A percentile compares a stretch with the other conserved stretches of the same genome.
These are phyloP conservation scores for Paraphoma chrysanthemicola DNA, from an alignment of 2,329 filamentous ascomycete genomes.

Conservation along the genomic window DNA sequence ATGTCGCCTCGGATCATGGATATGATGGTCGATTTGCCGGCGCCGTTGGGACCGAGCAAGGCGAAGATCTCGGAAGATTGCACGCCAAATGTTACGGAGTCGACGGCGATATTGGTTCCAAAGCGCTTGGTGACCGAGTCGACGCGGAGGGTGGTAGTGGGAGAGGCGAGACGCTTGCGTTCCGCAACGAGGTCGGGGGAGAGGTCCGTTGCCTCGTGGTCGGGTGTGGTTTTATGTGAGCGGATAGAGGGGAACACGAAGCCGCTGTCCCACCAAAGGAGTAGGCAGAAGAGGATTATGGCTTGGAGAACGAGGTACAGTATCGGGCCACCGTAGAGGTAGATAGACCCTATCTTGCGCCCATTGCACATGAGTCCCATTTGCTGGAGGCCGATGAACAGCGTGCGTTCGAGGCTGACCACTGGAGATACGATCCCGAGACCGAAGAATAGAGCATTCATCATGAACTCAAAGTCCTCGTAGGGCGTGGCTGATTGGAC, in stretches of 20 bases:
- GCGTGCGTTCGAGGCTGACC: slow-evolving; percentile 23
- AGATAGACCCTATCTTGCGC: slow-evolving; percentile 66
- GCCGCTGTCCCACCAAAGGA: slow-evolving; percentile 59
- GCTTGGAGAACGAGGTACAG: slow-evolving; percentile 80
- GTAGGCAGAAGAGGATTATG: slow-evolving; percentile 69
- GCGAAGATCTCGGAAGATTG: slow-evolving; percentile 82
- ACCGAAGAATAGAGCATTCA: slow-evolving; percentile 31
- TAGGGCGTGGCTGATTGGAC: slow-evolving; percentile 25
- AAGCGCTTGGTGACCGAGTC: slow-evolving; percentile 80
- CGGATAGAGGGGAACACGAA: slow-evolving; percentile 56
- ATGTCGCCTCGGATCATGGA: slow-evolving; percentile 85
- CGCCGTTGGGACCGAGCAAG: slow-evolving; percentile 86
- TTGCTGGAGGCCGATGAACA: slow-evolving; percentile 48
- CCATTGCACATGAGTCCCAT: slow-evolving; percentile 78
- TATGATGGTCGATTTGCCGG: slow-evolving; percentile 89
- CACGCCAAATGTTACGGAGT: slow-evolving; percentile 84
- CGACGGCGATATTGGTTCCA: slow-evolving; percentile 67
- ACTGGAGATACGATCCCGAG: slow-evolving; percentile 30
- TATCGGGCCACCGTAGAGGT: slow-evolving; percentile 81
- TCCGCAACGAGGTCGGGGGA: slow-evolving; percentile 67
- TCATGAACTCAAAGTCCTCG: slow-evolving; percentile 18
- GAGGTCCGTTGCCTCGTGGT: slow-evolving; percentile 60
- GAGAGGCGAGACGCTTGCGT: slow-evolving; percentile 65
- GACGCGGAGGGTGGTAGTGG: slow-evolving; percentile 76
- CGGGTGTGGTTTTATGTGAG: slow-evolving; percentile 48